Evolutionary conservation across 192 early-diverging fungal genomes (phyloP).

Genomic region (Podila horticola): DNA sequence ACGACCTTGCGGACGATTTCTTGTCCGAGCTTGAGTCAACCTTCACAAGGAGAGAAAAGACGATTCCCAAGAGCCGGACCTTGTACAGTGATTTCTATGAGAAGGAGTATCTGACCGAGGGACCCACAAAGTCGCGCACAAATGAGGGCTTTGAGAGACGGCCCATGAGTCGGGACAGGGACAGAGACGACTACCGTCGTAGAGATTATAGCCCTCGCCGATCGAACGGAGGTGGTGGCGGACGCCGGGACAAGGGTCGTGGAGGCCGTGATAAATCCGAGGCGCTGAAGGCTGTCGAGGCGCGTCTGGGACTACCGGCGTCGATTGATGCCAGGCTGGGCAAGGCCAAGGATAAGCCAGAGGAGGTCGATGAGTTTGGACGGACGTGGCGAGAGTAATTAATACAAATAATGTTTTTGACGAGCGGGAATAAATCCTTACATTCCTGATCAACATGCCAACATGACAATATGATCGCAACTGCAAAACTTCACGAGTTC

Average conservation of each 20-base stretch:
- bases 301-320: conserved; percentile 30
- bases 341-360: background rate
- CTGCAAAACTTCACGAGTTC: too few relatives aligned
- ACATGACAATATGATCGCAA: too few relatives aligned
- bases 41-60: conserved; percentile 34
- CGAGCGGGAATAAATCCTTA: background rate
- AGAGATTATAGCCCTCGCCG: background rate
- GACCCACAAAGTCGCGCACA: background rate
- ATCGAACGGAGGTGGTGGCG: background rate
- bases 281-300: conserved; percentile 28
- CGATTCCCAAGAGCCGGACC: conserved; percentile 26
- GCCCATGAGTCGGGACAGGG: background rate
- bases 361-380: conserved; percentile 42
- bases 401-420: background rate
- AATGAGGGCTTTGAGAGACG: too few relatives aligned
- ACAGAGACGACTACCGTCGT: background rate
- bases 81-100: conserved; percentile 51
- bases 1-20: conserved; percentile 33
- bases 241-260: background rate
- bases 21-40: conserved; percentile 41
- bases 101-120: conserved; percentile 23
- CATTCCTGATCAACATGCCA: background rate
- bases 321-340: background rate
- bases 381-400: conserved; percentile 19
- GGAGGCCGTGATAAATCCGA: conserved; percentile 12